These are phyloP conservation scores for Ormosia semicastrata DNA, from an alignment of 306 rosid species.

Conservation along the genomic window DNA sequence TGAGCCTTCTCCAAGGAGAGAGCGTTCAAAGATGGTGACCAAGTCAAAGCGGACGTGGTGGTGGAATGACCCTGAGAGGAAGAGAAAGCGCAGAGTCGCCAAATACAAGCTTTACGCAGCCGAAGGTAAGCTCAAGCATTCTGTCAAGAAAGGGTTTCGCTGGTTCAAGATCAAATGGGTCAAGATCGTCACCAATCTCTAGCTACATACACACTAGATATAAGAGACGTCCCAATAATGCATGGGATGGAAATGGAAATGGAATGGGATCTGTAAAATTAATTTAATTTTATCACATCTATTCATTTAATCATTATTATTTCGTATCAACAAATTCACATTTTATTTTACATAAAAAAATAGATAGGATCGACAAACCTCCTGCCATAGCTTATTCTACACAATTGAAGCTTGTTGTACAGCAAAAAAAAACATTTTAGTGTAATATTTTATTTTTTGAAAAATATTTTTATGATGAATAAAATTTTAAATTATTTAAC, in stretches of 20 bases:
- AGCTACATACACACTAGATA: background rate
- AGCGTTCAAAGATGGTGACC: background rate
- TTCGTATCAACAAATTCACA: no score
- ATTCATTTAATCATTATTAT: no score
- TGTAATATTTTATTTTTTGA: no score
- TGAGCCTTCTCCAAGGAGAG: background rate
- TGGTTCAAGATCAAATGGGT: constrained; percentile 65
- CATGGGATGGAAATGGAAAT: background rate
- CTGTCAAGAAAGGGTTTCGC: constrained; percentile 52
- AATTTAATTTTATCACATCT: no score
- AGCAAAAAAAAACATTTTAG: no score
- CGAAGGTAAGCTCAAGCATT: constrained; percentile 50
- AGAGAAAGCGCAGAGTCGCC: constrained; percentile 51
- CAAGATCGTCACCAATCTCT: background rate
- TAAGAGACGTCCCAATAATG: background rate
- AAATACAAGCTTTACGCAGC: constrained; percentile 50
- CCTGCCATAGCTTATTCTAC: no score
- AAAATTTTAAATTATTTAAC: no score
- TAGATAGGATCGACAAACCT: no score
- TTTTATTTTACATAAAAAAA: no score
- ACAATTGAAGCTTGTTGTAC: no score
- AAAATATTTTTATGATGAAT: no score
- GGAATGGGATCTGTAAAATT: no score
- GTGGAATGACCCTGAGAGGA: constrained; percentile 65
- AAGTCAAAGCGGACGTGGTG: constrained; percentile 21